phyloP scores from a whole-genome alignment of 108 stramenopile genomes.

The Skeletonema grethae region DNA sequence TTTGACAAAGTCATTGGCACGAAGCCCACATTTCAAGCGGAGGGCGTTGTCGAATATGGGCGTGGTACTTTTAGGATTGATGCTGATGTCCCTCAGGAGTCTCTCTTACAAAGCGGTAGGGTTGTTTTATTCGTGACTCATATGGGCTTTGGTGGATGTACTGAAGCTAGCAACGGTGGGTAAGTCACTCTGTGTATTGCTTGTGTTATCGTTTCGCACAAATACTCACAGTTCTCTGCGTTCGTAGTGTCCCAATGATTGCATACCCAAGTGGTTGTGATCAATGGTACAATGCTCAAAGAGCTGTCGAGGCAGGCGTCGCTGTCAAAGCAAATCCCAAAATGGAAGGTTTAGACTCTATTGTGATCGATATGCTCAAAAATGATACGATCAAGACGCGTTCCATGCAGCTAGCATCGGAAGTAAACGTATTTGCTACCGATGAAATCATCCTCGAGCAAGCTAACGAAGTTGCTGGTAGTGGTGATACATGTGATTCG shows the following conservation, averaged over 20 bases:
- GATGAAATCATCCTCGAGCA: slow-evolving; percentile 1
- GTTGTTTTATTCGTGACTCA: slow-evolving; percentile 11
- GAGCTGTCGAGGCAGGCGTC: slow-evolving; percentile 25
- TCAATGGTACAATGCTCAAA: slow-evolving; percentile 22
- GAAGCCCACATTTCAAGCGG: slow-evolving; percentile 1
- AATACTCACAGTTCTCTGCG: too few species aligned
- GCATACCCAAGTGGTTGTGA: slow-evolving; percentile 18
- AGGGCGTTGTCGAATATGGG: slow-evolving; percentile 8
- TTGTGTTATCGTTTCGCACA: too few species aligned
- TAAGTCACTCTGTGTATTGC: too few species aligned
- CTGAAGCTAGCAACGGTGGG: slow-evolving; percentile 13
- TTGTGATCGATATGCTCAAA: not conserved
- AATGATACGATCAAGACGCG: not conserved
- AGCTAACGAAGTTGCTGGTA: not conserved
- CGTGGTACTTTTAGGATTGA: slow-evolving; percentile 6
- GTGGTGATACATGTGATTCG: not conserved
- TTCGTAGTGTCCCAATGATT: slow-evolving; percentile 1
- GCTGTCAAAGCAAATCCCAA: slow-evolving; percentile 1
- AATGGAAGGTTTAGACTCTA: slow-evolving; percentile 6
- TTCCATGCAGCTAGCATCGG: not conserved
- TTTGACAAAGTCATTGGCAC: slow-evolving; percentile 11
- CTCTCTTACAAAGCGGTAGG: slow-evolving; percentile 9
- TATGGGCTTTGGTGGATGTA: slow-evolving; percentile 19
- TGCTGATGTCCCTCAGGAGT: slow-evolving; percentile 8
- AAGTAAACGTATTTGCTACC: not conserved